Evolutionary conservation across 805 yeast species (phyloP), one percentile per base, ranked within the genome.

Genomic region (Metschnikowia vanudenii): DNA sequence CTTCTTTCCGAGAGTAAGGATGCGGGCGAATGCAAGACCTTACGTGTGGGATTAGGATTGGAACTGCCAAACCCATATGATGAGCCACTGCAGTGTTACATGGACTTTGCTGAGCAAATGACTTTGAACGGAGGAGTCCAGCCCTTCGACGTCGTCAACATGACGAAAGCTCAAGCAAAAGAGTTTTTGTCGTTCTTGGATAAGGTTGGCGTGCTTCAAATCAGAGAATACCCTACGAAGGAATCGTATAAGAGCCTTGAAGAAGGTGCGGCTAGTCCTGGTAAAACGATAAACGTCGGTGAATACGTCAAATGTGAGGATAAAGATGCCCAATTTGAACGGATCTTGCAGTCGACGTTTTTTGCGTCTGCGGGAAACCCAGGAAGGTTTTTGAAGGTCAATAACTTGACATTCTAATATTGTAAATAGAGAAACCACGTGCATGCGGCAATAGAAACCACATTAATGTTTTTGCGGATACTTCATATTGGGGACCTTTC

Each of bases 1-100:
- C 60, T 88, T 16, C 61, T 83, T 38, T 78, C 94, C 13, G 81
- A 82, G 32, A 75, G 84, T 17, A 79, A 80, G n/a, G 73, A 67
- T 34, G 69, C 69, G 40, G 71, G 75, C 14, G 72, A 75, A 48
- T 67, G 73, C 44, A 53, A 50, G 45, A 85, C 95, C 3, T 68
- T 86, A 46, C 68, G 76, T 9, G 81, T 80, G 2, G 88, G 84
- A 0, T 65, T 86, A 31, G 81, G 82, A 1, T 66, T 75, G 42
- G 64, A 67, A 28, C 61, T 68, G 43, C 76, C 78, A 33, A 80
- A 81, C 57, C 80, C 83, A 8, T 89, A 87, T 63, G 68, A 78
- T 33, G 73, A 69, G 35, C 50, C 62, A 28, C 55, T 64, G 13
- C 64, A 74, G 32, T 85, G 78, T 57, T 89, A 87, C 57, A 65